Base-by-base conservation (phyloP, 208 protist genomes). In the Trypanosoma caninum region DNA sequence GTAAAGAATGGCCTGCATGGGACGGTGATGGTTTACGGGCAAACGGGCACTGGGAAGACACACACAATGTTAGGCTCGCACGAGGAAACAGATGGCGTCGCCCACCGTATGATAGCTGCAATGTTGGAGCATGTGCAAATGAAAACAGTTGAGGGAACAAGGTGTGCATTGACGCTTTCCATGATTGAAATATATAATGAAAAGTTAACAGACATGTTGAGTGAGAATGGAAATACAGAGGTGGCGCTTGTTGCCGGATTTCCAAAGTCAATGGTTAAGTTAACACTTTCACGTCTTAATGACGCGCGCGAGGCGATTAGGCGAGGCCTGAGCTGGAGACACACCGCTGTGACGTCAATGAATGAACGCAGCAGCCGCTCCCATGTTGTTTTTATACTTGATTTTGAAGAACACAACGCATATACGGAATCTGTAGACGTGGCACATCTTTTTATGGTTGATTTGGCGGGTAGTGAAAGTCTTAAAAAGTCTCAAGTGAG, bases 371-470 rank as follows among this genome's bases (percentile, higher is more conserved):
- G 93, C 61, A 97, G 87, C 65, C 89, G 97, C n/a, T 98, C 94
- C 0, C 98, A 99, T 70, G 94, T 96, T 59, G 94, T 99, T 40
- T 89, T 99, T 40, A 98, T 94, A 16, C 88, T 85, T 77, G 98
- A 94, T 35, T 59, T 93, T 31, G 81, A 94, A 63, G 78, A 92
- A 59, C 79, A 76, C 47, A 91, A 95, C 62, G 78, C 78, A 14
- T 94, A 84, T 72, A 93, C 87, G 2, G 81, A 94, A 23, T 77
- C 87, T 60, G 89, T 87, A 9, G 88, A 97, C 34, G 86, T 96
- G 28, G 82, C 89, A 18, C 94, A 97, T 68, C 92, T 99, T 37
- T 94, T 98, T 70, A 85, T 99, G 67, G 95, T 99, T 8, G 97
- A 99, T 72, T 78, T 99, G 14, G 97, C 97, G 8, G 96, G 92